These are phyloP conservation scores for Carex scoparia DNA, from an alignment of 176 grass and related monocot genomes.

Conservation along the genomic window DNA sequence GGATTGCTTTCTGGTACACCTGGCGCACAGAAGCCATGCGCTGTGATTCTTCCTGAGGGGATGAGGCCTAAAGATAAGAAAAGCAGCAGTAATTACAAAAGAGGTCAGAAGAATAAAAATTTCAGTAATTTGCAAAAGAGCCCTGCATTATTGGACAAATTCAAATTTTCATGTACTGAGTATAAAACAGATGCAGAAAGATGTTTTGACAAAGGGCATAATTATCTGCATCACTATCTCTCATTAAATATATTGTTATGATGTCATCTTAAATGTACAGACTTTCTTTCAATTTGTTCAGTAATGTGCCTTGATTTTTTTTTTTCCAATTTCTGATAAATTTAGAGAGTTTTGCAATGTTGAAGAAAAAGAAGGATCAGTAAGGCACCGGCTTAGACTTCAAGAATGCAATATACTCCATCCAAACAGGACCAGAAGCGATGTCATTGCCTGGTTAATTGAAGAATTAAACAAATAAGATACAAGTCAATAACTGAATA, in stretches of 20 bases:
- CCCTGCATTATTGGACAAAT: background rate
- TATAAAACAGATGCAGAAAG: background rate
- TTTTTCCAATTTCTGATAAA: background rate
- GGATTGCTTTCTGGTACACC: slow-evolving; percentile 90
- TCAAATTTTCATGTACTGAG: background rate
- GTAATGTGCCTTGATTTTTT: background rate
- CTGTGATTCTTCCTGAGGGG: slow-evolving; percentile 73
- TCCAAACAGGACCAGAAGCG: slow-evolving; percentile 86
- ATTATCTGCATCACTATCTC: background rate
- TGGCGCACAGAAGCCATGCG: slow-evolving; percentile 75
- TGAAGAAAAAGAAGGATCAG: slow-evolving; percentile 13
- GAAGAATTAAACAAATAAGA: background rate
- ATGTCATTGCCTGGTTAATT: slow-evolving; percentile 65
- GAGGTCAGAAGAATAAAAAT: background rate
- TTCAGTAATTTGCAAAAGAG: background rate
- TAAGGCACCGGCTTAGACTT: slow-evolving; percentile 77
- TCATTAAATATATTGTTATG: background rate
- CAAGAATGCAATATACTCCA: slow-evolving; percentile 93
- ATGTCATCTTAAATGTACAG: background rate
- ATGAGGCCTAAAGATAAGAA: slow-evolving; percentile 40
- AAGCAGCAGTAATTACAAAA: background rate
- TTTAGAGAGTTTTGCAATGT: background rate
- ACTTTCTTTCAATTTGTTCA: background rate
- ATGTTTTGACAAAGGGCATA: background rate
- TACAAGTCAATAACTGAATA: background rate